Percentiles rank a stretch among this genome's conserved stretches.
phyloP scores from a whole-genome alignment of 495 filamentous ascomycete genomes.

The Rusavskia elegans region DNA sequence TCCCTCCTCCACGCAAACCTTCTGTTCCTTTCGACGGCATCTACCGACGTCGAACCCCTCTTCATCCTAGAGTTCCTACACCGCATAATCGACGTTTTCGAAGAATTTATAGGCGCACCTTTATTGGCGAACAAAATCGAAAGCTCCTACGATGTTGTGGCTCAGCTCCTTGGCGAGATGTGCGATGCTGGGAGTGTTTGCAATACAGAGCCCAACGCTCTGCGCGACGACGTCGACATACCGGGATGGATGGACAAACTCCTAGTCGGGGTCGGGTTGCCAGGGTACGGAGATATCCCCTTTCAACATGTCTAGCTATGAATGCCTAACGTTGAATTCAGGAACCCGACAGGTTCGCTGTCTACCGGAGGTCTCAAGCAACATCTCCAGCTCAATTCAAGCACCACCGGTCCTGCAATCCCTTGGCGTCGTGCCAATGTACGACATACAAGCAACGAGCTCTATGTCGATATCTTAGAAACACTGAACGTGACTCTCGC shows the following conservation, averaged over 20 bases:
- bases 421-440: slow-evolving; percentile 90
- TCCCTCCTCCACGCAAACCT: slow-evolving; percentile 74
- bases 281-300: slow-evolving; percentile 34
- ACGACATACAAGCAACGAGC: slow-evolving; percentile 87
- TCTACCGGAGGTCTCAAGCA: slow-evolving; percentile 29
- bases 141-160: slow-evolving; percentile 80
- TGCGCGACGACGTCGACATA: slow-evolving; percentile 83
- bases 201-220: slow-evolving; percentile 84
- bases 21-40: slow-evolving; percentile 69
- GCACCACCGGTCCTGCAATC: slow-evolving; percentile 37
- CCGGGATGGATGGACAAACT: slow-evolving; percentile 81
- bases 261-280: slow-evolving; percentile 72
- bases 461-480: slow-evolving; percentile 94
- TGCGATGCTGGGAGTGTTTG: slow-evolving; percentile 83
- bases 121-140: slow-evolving; percentile 75
- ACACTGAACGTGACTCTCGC: slow-evolving; percentile 73
- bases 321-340: slow-evolving; percentile 1
- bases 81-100: slow-evolving; percentile 78
- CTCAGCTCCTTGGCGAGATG: slow-evolving; percentile 88
- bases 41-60: slow-evolving; percentile 78
- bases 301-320: background rate
- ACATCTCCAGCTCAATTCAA: slow-evolving; percentile 23
- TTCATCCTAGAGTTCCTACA: slow-evolving; percentile 93
- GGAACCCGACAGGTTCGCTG: slow-evolving; percentile 28
- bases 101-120: slow-evolving; percentile 89